Evolutionary conservation across 805 yeast genomes (phyloP).

Genomic region (Yarrowia divulgata): DNA sequence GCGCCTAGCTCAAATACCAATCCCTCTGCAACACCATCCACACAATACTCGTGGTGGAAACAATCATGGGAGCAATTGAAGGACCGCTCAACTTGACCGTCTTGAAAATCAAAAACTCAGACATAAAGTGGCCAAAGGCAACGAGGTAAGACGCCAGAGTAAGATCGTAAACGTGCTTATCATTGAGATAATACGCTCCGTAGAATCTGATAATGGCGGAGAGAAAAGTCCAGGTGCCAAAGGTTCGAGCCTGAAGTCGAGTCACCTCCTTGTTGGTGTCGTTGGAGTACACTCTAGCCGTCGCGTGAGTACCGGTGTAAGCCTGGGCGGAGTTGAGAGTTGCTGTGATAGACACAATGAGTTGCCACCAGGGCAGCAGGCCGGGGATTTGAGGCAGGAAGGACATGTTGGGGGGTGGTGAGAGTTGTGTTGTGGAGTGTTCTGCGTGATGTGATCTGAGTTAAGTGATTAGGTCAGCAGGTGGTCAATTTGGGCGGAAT

Average conservation of each 20-base stretch:
- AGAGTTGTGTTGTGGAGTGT: neutral
- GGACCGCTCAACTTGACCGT: slow-evolving; percentile 90
- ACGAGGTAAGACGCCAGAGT: slow-evolving; percentile 80
- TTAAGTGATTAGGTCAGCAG: too few relatives aligned
- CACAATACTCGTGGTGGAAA: slow-evolving; percentile 69
- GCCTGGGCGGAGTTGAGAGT: slow-evolving; percentile 89
- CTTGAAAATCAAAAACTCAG: slow-evolving; percentile 80
- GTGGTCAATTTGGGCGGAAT: too few relatives aligned
- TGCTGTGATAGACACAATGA: slow-evolving; percentile 80
- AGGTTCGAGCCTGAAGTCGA: slow-evolving; percentile 86
- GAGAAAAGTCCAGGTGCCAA: slow-evolving; percentile 96
- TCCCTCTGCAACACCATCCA: slow-evolving; percentile 85
- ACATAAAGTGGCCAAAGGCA: slow-evolving; percentile 82
- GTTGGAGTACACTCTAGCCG: slow-evolving; percentile 83
- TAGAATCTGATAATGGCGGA: slow-evolving; percentile 84
- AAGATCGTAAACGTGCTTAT: slow-evolving; percentile 75
- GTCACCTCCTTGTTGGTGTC: slow-evolving; percentile 63
- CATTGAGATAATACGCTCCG: slow-evolving; percentile 79
- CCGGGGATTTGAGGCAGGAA: slow-evolving; percentile 52
- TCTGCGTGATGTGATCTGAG: too few relatives aligned
- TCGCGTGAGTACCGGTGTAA: slow-evolving; percentile 72
- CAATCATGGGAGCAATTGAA: slow-evolving; percentile 85
- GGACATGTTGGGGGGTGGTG: neutral
- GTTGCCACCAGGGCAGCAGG: slow-evolving; percentile 75
- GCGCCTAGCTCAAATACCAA: slow-evolving; percentile 55